Evolutionary conservation across 1,139 yeast species (phyloP).

Genomic region (Groenewaldozyma auringiensis): DNA sequence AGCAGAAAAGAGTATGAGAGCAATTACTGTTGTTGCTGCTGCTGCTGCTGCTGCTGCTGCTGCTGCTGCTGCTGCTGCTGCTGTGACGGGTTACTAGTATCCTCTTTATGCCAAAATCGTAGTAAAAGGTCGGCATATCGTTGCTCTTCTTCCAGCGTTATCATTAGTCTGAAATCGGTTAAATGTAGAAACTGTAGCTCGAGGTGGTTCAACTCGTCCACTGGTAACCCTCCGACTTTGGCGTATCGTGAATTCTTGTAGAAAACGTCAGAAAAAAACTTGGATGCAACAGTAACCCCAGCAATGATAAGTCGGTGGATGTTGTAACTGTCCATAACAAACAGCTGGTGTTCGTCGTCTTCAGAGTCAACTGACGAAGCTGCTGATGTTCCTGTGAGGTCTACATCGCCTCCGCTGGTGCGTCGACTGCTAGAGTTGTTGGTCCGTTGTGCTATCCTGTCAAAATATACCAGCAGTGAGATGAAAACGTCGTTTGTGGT

Average conservation of each 20-base stretch:
- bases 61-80: too few species aligned
- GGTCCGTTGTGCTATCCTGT: conserved; percentile 85
- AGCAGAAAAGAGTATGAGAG: too few species aligned
- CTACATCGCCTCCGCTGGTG: conserved; percentile 14
- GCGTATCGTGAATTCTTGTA: conserved; percentile 95
- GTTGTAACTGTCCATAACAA: conserved; percentile 93
- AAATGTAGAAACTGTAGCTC: conserved; percentile 82
- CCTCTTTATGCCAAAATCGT: conserved; percentile 58
- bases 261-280: conserved; percentile 91
- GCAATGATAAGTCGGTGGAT: conserved; percentile 89
- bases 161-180: conserved; percentile 79
- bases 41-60: too few species aligned
- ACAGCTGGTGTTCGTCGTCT: conserved; percentile 40
- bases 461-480: conserved; percentile 85
- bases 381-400: conserved; percentile 12
- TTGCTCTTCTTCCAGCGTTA: conserved; percentile 84
- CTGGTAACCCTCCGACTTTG: conserved; percentile 93
- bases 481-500: conserved; percentile 94
- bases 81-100: conserved; percentile 4
- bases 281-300: conserved; percentile 94
- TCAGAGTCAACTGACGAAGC: background rate
- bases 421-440: conserved; percentile 38
- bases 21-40: too few species aligned
- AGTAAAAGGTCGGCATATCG: conserved; percentile 80
- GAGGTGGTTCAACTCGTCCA: conserved; percentile 85